A percentile compares a stretch with the other conserved stretches of the same genome.
phyloP scores from a whole-genome alignment of 2,329 filamentous ascomycete species.

The Aspergillus versicolor region DNA sequence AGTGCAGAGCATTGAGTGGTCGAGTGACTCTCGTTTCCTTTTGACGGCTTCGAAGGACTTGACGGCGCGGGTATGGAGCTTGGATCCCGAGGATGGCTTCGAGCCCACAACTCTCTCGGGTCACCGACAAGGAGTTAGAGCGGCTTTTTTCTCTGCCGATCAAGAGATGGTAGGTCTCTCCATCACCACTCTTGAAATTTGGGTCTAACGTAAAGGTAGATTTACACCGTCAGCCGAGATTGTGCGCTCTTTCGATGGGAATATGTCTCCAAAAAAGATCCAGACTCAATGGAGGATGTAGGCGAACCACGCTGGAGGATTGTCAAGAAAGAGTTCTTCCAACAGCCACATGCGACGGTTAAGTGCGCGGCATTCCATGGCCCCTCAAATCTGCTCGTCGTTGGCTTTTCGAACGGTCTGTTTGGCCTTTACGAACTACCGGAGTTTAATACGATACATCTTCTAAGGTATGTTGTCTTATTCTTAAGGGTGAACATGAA shows the following conservation, averaged over 20 bases:
- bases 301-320: constrained; percentile 85
- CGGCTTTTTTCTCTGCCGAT: constrained; percentile 94
- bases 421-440: constrained; percentile 96
- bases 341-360: constrained; percentile 83
- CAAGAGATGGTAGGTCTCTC: constrained; percentile 68
- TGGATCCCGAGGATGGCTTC: constrained; percentile 83
- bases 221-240: constrained; percentile 95
- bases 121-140: constrained; percentile 84
- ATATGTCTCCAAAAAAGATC: constrained; percentile 65
- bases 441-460: constrained; percentile 93
- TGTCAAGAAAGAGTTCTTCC: constrained; percentile 86
- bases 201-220: constrained; percentile 41
- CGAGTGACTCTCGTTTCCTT: constrained; percentile 92
- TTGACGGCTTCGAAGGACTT: constrained; percentile 88
- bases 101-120: constrained; percentile 85
- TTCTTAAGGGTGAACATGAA: neutral
- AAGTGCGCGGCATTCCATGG: constrained; percentile 90
- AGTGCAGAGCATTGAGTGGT: constrained; percentile 89
- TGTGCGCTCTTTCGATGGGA: constrained; percentile 96
- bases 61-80: constrained; percentile 91
- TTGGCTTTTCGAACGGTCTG: constrained; percentile 90
- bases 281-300: constrained; percentile 60
- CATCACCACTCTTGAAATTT: neutral
- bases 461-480: constrained; percentile 51
- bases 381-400: constrained; percentile 85